Conservation (phyloP, 208 protist genomes). For the Acanthamoeba royreba region DNA sequence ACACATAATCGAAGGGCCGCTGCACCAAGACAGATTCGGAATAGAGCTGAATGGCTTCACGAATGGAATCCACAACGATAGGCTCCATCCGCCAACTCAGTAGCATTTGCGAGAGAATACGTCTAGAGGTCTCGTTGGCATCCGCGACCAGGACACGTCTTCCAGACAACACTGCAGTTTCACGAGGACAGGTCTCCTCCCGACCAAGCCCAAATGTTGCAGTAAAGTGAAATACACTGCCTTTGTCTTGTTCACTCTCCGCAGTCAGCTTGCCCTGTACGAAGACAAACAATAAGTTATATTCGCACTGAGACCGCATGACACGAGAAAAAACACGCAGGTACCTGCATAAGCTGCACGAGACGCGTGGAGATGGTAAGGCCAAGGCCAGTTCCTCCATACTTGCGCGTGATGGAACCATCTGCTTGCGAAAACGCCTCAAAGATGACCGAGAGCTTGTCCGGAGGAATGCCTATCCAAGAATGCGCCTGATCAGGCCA, state of each 20-base stretch:
- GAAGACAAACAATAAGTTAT: too few species aligned
- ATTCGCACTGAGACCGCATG: too few species aligned
- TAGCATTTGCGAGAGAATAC: neutral
- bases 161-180: neutral
- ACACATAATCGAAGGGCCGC: neutral
- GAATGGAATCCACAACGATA: neutral
- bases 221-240: too few species aligned
- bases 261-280: too few species aligned
- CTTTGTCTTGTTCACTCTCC: neutral
- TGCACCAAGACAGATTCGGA: neutral
- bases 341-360: slow-evolving; percentile 61
- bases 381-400: slow-evolving; percentile 72
- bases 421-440: slow-evolving; percentile 65
- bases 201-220: too few species aligned
- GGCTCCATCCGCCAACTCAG: neutral
- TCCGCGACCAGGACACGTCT: neutral
- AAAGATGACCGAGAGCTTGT: slow-evolving; percentile 61
- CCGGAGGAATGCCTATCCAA: slow-evolving; percentile 69
- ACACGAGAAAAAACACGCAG: too few species aligned
- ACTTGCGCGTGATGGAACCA: slow-evolving; percentile 53
- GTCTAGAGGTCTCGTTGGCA: neutral
- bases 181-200: too few species aligned
- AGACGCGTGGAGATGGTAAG: slow-evolving; percentile 62
- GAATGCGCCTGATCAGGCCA: too few species aligned
- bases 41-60: neutral